These are phyloP conservation scores for Asterionellopsis glacialis DNA, from an alignment of 108 stramenopile genomes.

Conservation along the genomic window DNA sequence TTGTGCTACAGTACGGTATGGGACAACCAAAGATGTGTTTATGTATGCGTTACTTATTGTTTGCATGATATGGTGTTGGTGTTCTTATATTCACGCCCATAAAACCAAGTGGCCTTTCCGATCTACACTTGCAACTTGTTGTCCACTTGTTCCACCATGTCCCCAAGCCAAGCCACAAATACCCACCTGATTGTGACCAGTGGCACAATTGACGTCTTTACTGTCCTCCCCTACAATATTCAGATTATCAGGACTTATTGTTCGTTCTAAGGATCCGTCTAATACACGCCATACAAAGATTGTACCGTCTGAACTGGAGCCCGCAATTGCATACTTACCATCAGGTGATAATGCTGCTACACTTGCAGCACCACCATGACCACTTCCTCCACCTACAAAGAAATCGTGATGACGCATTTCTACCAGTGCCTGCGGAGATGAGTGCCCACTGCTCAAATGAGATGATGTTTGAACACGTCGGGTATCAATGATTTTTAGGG, in stretches of 20 bases:
- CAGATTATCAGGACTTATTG: conserved; percentile 20
- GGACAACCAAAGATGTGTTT: too few relatives aligned
- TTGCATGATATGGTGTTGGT: too few relatives aligned
- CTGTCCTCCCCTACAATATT: too few relatives aligned
- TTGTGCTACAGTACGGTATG: too few relatives aligned
- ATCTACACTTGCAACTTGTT: conserved; percentile 77
- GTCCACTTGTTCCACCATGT: conserved; percentile 53
- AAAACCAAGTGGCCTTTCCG: conserved; percentile 65
- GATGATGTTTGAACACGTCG: conserved; percentile 42
- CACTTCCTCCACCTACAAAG: conserved; percentile 32
- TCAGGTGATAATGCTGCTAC: conserved; percentile 67
- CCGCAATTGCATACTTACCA: conserved; percentile 57
- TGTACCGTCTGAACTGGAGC: conserved; percentile 53
- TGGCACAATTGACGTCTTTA: background rate
- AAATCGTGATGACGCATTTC: conserved; percentile 41
- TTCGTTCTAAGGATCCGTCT: conserved; percentile 32
- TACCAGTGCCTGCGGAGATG: background rate
- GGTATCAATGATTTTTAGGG: conserved; percentile 65
- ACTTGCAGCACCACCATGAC: conserved; percentile 29
- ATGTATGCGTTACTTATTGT: too few relatives aligned
- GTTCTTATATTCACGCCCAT: conserved; percentile 81
- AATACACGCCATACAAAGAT: conserved; percentile 67
- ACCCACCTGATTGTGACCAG: conserved; percentile 39
- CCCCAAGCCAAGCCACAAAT: conserved; percentile 76
- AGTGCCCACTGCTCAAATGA: background rate